phyloP scores from a whole-genome alignment of 2,329 filamentous ascomycete species.

The Sclerotinia nivalis region DNA sequence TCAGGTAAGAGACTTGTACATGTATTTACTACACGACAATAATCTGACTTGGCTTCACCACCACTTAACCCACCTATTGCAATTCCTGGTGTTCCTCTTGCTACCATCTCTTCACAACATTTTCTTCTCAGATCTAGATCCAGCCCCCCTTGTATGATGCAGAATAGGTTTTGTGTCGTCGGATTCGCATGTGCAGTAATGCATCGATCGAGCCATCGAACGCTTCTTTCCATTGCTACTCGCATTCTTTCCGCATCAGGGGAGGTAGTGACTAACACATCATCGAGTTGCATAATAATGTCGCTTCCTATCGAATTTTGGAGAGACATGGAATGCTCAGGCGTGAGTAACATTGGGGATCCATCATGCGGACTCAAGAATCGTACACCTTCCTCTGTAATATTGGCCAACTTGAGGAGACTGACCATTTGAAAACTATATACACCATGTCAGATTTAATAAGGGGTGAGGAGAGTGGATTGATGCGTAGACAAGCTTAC shows the following conservation, averaged over 20 bases:
- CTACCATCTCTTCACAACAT: constrained; percentile 86
- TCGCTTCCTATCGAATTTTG: constrained; percentile 98
- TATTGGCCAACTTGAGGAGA: constrained; percentile 84
- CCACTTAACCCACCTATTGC: constrained; percentile 94
- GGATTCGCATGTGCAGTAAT: constrained; percentile 86
- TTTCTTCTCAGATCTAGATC: constrained; percentile 82
- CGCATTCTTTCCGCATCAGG: constrained; percentile 85
- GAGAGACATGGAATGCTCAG: constrained; percentile 92
- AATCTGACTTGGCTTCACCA: constrained; percentile 90
- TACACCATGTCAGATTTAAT: constrained; percentile 13
- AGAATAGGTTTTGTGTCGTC: constrained; percentile 87
- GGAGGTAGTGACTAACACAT: constrained; percentile 94
- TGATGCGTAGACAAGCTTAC: constrained; percentile 45
- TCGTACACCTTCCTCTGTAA: constrained; percentile 90
- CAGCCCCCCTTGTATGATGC: constrained; percentile 95
- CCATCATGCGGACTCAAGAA: constrained; percentile 97
- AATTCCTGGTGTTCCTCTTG: constrained; percentile 88
- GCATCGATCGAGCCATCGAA: constrained; percentile 95
- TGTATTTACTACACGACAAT: constrained; percentile 83
- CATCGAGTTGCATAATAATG: constrained; percentile 99
- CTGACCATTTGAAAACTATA: constrained; percentile 97
- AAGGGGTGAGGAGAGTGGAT: constrained; percentile 1
- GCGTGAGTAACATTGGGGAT: constrained; percentile 92
- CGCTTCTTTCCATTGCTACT: constrained; percentile 91
- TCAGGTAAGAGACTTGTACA: constrained; percentile 86